Evolutionary conservation across 2,329 filamentous ascomycete genomes (phyloP).

Genomic region (Torrubiella hemipterigena): DNA sequence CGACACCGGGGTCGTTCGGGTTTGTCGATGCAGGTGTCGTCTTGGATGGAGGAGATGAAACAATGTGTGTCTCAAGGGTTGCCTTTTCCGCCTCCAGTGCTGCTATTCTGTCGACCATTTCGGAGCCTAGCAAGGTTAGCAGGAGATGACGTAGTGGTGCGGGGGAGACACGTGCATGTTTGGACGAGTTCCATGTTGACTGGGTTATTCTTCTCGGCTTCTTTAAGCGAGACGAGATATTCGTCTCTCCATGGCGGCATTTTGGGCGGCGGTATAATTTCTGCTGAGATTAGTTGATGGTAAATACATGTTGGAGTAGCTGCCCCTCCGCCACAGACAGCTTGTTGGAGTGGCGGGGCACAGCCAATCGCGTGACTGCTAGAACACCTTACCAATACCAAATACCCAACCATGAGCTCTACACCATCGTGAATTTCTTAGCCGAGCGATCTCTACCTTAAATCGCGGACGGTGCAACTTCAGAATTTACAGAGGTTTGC

Average conservation of each 20-base stretch:
- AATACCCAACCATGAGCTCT: no score
- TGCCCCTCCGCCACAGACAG: no score
- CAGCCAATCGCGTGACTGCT: no score
- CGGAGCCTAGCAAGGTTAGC: slow-evolving; percentile 36
- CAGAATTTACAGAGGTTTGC: no score
- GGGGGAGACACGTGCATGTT: slow-evolving; percentile 49
- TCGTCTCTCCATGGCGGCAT: slow-evolving; percentile 69
- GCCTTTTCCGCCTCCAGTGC: slow-evolving; percentile 48
- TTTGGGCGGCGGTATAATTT: slow-evolving; percentile 7
- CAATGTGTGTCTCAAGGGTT: slow-evolving; percentile 18
- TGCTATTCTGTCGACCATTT: slow-evolving; percentile 55
- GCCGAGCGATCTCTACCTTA: no score
- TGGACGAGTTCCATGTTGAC: slow-evolving; percentile 58
- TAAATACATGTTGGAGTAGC: no score
- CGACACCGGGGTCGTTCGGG: slow-evolving; percentile 19
- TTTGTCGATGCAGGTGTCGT: slow-evolving; percentile 9
- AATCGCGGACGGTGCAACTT: no score
- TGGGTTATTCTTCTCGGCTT: slow-evolving; percentile 55
- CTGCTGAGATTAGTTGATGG: no score
- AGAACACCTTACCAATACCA: no score
- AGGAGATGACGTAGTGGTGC: slow-evolving; percentile 7
- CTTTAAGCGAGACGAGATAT: slow-evolving; percentile 63
- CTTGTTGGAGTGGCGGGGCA: no score
- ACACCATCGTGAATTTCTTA: no score
- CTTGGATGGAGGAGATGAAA: slow-evolving; percentile 7